Evolutionary conservation across 352 stramenopile species (phyloP), one percentile per base, ranked within the genome.

Genomic region (Aphanomyces invadans): DNA sequence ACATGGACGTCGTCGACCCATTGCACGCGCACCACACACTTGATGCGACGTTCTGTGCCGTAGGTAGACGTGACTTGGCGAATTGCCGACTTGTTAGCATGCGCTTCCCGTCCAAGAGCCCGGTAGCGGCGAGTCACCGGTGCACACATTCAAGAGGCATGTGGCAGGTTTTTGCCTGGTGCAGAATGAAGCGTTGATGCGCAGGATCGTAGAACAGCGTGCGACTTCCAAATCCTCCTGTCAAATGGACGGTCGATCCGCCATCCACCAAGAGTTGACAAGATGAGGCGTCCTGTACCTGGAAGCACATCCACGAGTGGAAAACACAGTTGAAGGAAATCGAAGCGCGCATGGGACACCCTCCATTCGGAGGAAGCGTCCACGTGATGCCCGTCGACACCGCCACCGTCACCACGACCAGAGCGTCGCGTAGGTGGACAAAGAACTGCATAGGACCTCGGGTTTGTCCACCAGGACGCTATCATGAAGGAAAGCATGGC

Each of bases 81-180:
- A 62, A 79, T 86, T 29, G 65, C 71, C 29, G 81, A 70, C 60
- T 88, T 88, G 75, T 88, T 88, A 64, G 79, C 86, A n/a, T 77
- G 46, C 57, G 64, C 29, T 73, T 76, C 19, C 70, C 73, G 36
- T 79, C 76, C 28, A 88, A 52, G 17, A 80, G 69, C 4, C 77
- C 79, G 5, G 74, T 75, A 10, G 72, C 66, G 5, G 73, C 77
- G 46, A 88, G 67, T 36, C 86, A 73, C 79, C 79, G 23, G 79
- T 86, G 70, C 79, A 88, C 60, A 88, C 76, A 0, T 71, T 82
- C 33, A 88, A 55, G 56, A 88, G 76, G 57, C 73, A 62, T n/a
- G 15, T 46, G 15, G 53, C 53, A n/a, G 29, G 31, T 23, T 12
- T 36, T 45, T 28, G 26, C 53, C 19, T 42, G 53, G 53, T 32